Conservation (phyloP, 345 rosid genomes). For the Eucalyptus caleyi region DNA sequence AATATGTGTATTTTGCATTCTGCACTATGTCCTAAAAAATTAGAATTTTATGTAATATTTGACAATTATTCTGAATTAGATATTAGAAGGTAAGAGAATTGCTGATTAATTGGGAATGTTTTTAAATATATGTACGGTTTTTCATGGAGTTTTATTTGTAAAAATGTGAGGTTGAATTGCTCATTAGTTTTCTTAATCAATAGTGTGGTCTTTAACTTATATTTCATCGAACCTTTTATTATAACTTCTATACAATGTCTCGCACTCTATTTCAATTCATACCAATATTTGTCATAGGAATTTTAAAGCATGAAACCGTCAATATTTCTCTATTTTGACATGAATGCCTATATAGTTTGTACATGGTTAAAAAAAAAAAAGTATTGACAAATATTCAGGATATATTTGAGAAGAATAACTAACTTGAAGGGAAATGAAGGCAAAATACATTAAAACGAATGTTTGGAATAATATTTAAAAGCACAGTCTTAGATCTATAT, state of each 20-base stretch:
- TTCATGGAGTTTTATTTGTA: background rate
- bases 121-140: too few species aligned
- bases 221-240: background rate
- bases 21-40: background rate
- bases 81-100: background rate
- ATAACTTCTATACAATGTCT: background rate
- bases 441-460: background rate
- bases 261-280: background rate
- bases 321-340: background rate
- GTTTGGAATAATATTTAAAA: background rate
- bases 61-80: background rate
- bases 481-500: background rate
- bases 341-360: background rate
- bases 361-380: fast-evolving
- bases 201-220: background rate
- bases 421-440: background rate
- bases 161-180: background rate
- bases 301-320: background rate
- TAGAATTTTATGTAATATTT: background rate
- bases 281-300: background rate
- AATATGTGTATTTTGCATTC: background rate
- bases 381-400: background rate
- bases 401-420: background rate
- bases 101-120: background rate
- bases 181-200: background rate